Evolutionary conservation across 768 basidiomycete genomes (phyloP), one percentile per base, ranked within the genome.

Genomic region (Hericium alpestre): DNA sequence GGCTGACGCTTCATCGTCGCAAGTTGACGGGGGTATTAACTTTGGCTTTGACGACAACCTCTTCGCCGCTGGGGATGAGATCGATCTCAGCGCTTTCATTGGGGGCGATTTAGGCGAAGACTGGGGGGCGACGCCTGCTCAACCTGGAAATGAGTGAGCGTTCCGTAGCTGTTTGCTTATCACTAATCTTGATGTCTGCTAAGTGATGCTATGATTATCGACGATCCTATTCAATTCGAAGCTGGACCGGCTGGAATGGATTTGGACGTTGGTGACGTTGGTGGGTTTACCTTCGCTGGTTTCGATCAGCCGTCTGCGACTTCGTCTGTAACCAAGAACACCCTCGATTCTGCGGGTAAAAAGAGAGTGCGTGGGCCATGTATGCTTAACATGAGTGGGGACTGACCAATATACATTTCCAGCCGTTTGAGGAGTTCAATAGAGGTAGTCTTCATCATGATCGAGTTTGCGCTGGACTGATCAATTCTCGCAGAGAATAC

Each of bases 21-120:
- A 83, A 56, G 65, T 66, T 5, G 79, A 72, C 11, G 75, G 67
- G 16, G 73, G 69, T 13, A 78, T 83, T 41, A 73, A 65, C 18
- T 68, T 68, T 49, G 65, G 56, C 2, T 76, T 81, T 38, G 75
- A 79, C 37, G 82, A 83, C 59, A 76, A 79, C 43, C 73, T 80
- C 40, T 76, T 84, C 53, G 70, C 64, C 2, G 68, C 73, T 9
- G 74, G 77, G 18, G 86, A 81, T 55, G 82, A 74, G 20, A 63
- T 83, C 22, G 86, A 81, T 58, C 65, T 84, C 16, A 78, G 71
- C 7, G 82, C 77, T 23, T 18, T 18, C 20, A 68, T 90, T 16
- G 86, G 83, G 3, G 87, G 88, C 49, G 89, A 90, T 62, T 71
- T 91, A 25, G 89, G 87, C 32, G 81, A 82, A 63, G 82, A 76